These are phyloP conservation scores for Tubosaeta sp. DNA, from an alignment of 768 basidiomycete genomes.

Conservation along the genomic window DNA sequence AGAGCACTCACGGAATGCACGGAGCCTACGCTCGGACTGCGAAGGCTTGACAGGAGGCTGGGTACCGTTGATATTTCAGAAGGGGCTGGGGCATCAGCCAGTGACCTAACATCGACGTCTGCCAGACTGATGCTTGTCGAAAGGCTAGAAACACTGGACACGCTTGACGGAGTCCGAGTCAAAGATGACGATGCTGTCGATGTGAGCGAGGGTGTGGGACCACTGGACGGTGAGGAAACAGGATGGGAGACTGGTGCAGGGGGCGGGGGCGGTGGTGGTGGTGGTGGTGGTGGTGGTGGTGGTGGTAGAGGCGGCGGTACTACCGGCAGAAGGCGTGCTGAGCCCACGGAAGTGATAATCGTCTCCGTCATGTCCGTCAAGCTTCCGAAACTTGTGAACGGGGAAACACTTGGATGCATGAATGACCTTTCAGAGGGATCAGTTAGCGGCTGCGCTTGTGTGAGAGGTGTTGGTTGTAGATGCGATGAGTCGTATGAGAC, in stretches of 20 bases:
- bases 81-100: slow-evolving; percentile 14
- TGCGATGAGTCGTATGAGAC: slow-evolving; percentile 73
- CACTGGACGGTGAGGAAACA: slow-evolving; percentile 32
- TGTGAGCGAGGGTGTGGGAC: slow-evolving; percentile 31
- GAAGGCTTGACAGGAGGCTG: slow-evolving; percentile 49
- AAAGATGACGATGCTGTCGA: slow-evolving; percentile 28
- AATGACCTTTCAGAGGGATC: slow-evolving; percentile 74
- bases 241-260: slow-evolving; percentile 21
- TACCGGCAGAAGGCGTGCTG: slow-evolving; percentile 4
- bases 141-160: slow-evolving; percentile 41
- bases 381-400: slow-evolving; percentile 29
- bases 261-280: background rate
- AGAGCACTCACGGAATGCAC: slow-evolving; percentile 34
- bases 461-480: slow-evolving; percentile 67
- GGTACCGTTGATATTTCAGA: slow-evolving; percentile 51
- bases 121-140: slow-evolving; percentile 36
- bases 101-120: slow-evolving; percentile 27
- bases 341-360: slow-evolving; percentile 21
- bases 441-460: slow-evolving; percentile 40
- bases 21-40: slow-evolving; percentile 17
- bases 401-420: slow-evolving; percentile 55
- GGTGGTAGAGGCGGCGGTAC: background rate
- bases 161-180: slow-evolving; percentile 36
- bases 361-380: slow-evolving; percentile 35
- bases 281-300: background rate